Evolutionary conservation across 2,329 filamentous ascomycete species (phyloP), one percentile per base, ranked within the genome.

Genomic region (Colletotrichum sidae): DNA sequence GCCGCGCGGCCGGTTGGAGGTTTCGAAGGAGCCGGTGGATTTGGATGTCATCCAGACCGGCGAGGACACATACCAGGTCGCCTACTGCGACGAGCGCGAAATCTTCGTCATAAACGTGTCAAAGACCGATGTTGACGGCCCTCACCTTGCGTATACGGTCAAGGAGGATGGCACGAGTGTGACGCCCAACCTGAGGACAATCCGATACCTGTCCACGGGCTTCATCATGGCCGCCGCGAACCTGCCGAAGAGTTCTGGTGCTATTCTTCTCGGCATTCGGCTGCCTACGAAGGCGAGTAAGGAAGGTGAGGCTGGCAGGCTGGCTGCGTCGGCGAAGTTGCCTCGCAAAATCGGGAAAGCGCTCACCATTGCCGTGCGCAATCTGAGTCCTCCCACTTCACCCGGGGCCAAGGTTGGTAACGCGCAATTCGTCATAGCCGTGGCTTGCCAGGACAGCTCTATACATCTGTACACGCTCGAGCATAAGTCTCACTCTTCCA

Each of bases 391-490:
- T 5, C 80, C 86, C 7, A 76, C 83, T 6, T 80, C 86, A 10
- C 78, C 84, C 0, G 81, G 85, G 15, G 70, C 74, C 1, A 80
- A 75, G 53, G 78, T 88, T 55, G 87, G 86, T 56, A 88, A 91
- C 65, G 87, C 90, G 51, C 93, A 97, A 77, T 91, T 93, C 69
- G 86, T 91, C 51, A 84, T 97, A 69, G 94, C 94, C 7, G 88
- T 96, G 12, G 92, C 92, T 3, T 91, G 90, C 8, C 91, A 92
- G 71, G 92, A 96, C 75, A 88, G 89, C 66, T 93, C 92, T 10
- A 90, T 97, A 69, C 88, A 87, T 6, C 80, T 97, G 35, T 91
- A 90, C 76, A 94, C 92, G 0, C 80, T 97, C 63, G 91, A 96
- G 69, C 92, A 93, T 74, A 81, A 81, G 64, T 74, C 78, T 15